A percentile compares a stretch with the other conserved stretches of the same genome.
These are phyloP conservation scores for Cenchrus americanus DNA, from an alignment of 176 grass and related monocot genomes.

Conservation along the genomic window DNA sequence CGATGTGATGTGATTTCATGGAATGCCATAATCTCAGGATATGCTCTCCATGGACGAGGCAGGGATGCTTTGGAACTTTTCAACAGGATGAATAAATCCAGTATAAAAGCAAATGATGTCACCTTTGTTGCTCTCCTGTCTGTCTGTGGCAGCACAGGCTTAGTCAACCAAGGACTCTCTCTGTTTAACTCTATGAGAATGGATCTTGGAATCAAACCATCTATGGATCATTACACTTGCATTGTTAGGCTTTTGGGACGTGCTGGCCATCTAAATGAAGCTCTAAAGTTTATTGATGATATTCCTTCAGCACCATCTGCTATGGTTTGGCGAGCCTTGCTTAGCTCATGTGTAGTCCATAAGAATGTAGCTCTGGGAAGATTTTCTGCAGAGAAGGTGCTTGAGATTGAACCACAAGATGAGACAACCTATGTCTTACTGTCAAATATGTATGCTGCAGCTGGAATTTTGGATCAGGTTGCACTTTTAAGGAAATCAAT, in stretches of 20 bases:
- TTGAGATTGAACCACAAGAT: constrained; percentile 53
- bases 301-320: constrained; percentile 52
- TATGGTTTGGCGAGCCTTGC: constrained; percentile 61
- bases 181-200: constrained; percentile 51
- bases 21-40: constrained; percentile 57
- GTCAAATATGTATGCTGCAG: constrained; percentile 66
- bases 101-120: constrained; percentile 45
- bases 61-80: constrained; percentile 43
- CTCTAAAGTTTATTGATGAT: constrained; percentile 50
- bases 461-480: constrained; percentile 56
- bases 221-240: constrained; percentile 61
- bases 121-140: constrained; percentile 55
- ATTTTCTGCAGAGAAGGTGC: constrained; percentile 59
- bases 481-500: constrained; percentile 59
- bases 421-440: constrained; percentile 60
- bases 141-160: constrained; percentile 49
- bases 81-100: constrained; percentile 40
- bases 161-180: constrained; percentile 44
- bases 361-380: constrained; percentile 53
- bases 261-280: constrained; percentile 45
- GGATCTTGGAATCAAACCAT: constrained; percentile 46
- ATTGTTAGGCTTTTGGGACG: constrained; percentile 61
- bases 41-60: constrained; percentile 48
- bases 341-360: constrained; percentile 57
- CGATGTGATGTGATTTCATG: constrained; percentile 48